Evolutionary conservation across 2,329 filamentous ascomycete genomes (phyloP), one percentile per base, ranked within the genome.

Genomic region (Aspergillaceae sp.): DNA sequence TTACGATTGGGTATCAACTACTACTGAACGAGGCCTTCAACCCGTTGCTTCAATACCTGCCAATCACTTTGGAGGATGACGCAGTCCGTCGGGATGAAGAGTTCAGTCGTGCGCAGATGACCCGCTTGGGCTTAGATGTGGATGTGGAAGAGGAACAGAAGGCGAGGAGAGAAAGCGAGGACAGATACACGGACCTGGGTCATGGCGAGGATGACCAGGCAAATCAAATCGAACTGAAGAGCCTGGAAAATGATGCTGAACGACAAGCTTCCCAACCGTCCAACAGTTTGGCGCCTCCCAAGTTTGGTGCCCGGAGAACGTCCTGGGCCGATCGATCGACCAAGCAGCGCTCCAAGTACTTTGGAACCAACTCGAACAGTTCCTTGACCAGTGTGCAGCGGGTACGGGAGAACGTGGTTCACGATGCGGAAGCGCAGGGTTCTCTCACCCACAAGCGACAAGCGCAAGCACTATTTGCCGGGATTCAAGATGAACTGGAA

Each of bases 1-100:
- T 91, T 8, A 98, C 92, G 0, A 67, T 78, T 1, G 57, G 87
- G 3, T 98, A 86, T 57, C 92, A 98, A 62, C 66, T 84, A 36
- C 70, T 94, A 1, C 74, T 97, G 43, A 95, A 95, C 64, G 72
- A 74, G 45, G 86, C 89, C 0, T 97, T 98, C 56, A 79, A 80
- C 0, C 91, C 92, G 2, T 75, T 98, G 7, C 83, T 94, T 62
- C 80, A 85, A 35, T 95, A 95, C 59, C 73, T 98, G 3, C 92
- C 92, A 0, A 94, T 97, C 52, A 97, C 91, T 0, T 82, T 97
- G 46, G 92, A 98, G 64, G 92, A 97, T 52, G 91, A 96, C 61
- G 92, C 92, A 2, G 87, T 92, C 0, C 72, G 87, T n/a, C 83
- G 91, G 5, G 92, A 98, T 55, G 82, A 91, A 59, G 87, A 86